A percentile compares a stretch with the other conserved stretches of the same genome.
phyloP scores from a whole-genome alignment of 495 filamentous ascomycete species.

The Neurospora terricola region DNA sequence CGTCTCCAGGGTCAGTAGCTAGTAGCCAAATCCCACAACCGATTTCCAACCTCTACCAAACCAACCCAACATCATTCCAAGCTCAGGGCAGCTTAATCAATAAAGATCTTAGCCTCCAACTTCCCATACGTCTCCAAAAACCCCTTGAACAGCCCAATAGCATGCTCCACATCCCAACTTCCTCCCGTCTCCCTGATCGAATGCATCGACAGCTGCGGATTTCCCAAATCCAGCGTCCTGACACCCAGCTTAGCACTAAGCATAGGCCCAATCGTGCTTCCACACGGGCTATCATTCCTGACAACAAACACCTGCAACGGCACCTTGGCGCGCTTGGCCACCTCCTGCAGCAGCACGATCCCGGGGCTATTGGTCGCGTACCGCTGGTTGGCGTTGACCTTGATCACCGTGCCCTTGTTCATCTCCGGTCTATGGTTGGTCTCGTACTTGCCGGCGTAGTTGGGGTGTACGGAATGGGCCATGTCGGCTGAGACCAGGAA shows the following conservation, averaged over 20 bases:
- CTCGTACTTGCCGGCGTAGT: slow-evolving; percentile 89
- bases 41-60: not conserved
- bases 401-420: slow-evolving; percentile 94
- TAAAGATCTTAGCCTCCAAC: slow-evolving; percentile 68
- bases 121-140: slow-evolving; percentile 79
- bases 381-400: slow-evolving; percentile 92
- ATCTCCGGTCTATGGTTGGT: slow-evolving; percentile 81
- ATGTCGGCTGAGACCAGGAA: slow-evolving; percentile 96
- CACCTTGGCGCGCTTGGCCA: slow-evolving; percentile 56
- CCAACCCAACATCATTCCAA: not conserved
- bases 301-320: slow-evolving; percentile 95
- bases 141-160: slow-evolving; percentile 73
- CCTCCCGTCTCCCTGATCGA: slow-evolving; percentile 90
- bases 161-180: slow-evolving; percentile 77
- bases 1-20: not conserved
- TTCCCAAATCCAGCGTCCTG: slow-evolving; percentile 85
- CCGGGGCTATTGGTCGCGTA: slow-evolving; percentile 92
- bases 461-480: slow-evolving; percentile 91
- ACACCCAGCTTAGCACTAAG: slow-evolving; percentile 74
- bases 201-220: slow-evolving; percentile 96
- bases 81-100: slow-evolving; percentile 43
- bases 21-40: not conserved
- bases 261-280: slow-evolving; percentile 95
- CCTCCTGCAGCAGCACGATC: slow-evolving; percentile 89
- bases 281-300: slow-evolving; percentile 87